These are phyloP conservation scores for Lanmaoa pseudosensibilis DNA, from an alignment of 768 basidiomycete species.

Conservation along the genomic window DNA sequence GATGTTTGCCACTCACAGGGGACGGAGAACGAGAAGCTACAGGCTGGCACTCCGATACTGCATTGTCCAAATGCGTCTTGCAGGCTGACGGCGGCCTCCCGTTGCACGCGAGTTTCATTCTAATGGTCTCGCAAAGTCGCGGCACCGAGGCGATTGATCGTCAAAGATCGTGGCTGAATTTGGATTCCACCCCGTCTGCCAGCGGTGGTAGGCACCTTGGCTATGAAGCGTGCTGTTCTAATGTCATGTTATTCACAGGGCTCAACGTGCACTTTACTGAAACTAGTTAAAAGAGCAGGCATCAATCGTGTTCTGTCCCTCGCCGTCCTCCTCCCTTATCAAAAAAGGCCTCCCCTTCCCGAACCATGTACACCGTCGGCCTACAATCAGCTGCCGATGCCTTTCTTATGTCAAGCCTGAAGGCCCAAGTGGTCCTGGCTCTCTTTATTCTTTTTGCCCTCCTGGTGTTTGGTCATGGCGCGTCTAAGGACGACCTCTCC, in stretches of 20 bases:
- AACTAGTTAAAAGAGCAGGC: constrained; percentile 25
- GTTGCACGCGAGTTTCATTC: constrained; percentile 23
- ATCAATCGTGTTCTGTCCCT: constrained; percentile 22
- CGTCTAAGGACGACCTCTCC: constrained; percentile 47
- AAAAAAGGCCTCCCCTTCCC: constrained; percentile 24
- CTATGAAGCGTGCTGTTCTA: constrained; percentile 23
- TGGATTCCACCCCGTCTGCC: constrained; percentile 12
- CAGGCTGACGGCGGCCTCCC: constrained; percentile 11
- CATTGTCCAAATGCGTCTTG: constrained; percentile 8
- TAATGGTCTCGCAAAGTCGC: constrained; percentile 10
- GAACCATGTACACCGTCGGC: constrained; percentile 44
- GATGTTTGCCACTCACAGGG: constrained; percentile 14
- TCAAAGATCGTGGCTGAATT: constrained; percentile 19
- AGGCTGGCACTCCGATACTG: constrained; percentile 12
- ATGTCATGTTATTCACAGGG: constrained; percentile 27
- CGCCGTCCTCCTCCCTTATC: constrained; percentile 28
- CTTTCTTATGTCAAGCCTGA: constrained; percentile 36
- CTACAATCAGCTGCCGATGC: constrained; percentile 39
- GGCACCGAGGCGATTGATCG: constrained; percentile 31
- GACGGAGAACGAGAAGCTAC: constrained; percentile 17
- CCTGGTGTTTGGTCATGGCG: constrained; percentile 36
- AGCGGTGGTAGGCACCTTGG: constrained; percentile 23
- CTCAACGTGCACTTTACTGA: constrained; percentile 22
- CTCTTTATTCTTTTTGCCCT: constrained; percentile 39
- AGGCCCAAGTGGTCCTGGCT: constrained; percentile 35